Conservation (phyloP, 2,329 filamentous ascomycete species). For the Pseudogymnoascus sp. region DNA sequence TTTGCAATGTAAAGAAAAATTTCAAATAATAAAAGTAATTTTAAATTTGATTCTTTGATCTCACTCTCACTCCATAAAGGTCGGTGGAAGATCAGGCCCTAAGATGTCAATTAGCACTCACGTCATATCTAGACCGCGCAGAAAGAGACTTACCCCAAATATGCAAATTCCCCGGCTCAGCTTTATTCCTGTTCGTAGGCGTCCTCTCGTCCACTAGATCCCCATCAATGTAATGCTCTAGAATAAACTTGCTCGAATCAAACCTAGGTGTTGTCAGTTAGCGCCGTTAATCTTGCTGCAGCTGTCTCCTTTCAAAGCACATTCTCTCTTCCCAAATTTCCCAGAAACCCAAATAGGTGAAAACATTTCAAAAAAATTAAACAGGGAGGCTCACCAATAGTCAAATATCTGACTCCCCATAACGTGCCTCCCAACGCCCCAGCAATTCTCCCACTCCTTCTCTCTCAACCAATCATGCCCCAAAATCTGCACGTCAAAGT, state of each 20-base stretch:
- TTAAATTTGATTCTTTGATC: slow-evolving; percentile 21
- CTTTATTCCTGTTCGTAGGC: slow-evolving; percentile 15
- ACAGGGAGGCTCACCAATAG: slow-evolving; percentile 43
- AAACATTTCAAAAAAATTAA: neutral
- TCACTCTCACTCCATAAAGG: slow-evolving; percentile 17
- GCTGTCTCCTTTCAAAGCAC: neutral
- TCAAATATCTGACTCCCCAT: slow-evolving; percentile 67
- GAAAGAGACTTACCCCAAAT: slow-evolving; percentile 24
- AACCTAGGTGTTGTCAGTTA: slow-evolving; percentile 22
- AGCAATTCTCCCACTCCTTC: slow-evolving; percentile 57
- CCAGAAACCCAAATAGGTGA: neutral
- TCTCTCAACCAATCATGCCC: slow-evolving; percentile 62
- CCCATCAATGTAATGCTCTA: slow-evolving; percentile 66
- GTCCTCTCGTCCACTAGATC: slow-evolving; percentile 50
- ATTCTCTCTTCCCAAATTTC: neutral
- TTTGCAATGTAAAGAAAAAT: neutral
- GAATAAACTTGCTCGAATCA: slow-evolving; percentile 54
- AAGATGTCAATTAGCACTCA: slow-evolving; percentile 11
- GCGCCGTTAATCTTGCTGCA: neutral
- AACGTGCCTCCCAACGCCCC: slow-evolving; percentile 65
- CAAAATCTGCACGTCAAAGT: slow-evolving; percentile 63
- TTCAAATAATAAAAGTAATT: neutral
- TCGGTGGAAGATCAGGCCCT: slow-evolving; percentile 20
- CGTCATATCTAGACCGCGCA: neutral
- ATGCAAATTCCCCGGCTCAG: slow-evolving; percentile 18